These are phyloP conservation scores for Boletus patriciae DNA, from an alignment of 768 basidiomycete species.

Conservation along the genomic window DNA sequence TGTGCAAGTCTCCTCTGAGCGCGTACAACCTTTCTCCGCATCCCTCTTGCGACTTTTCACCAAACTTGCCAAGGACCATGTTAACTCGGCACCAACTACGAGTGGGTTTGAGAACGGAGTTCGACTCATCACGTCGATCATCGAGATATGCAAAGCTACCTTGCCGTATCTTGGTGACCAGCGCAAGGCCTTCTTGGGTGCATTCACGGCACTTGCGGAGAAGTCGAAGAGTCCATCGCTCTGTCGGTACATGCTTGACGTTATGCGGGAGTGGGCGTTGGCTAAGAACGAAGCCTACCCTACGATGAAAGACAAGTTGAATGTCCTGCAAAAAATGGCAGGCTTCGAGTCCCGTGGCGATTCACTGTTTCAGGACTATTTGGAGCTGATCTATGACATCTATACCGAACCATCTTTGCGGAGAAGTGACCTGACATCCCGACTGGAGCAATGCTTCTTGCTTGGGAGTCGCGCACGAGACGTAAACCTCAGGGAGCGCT, in stretches of 20 bases:
- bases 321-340: slow-evolving; percentile 83
- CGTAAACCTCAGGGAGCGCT: slow-evolving; percentile 71
- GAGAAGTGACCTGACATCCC: slow-evolving; percentile 89
- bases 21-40: slow-evolving; percentile 76
- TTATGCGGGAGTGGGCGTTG: slow-evolving; percentile 88
- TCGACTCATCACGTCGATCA: slow-evolving; percentile 68
- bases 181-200: slow-evolving; percentile 74
- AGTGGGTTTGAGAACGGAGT: slow-evolving; percentile 59
- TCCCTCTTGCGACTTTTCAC: slow-evolving; percentile 81
- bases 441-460: slow-evolving; percentile 90
- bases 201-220: slow-evolving; percentile 79
- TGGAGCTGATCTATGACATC: slow-evolving; percentile 90
- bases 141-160: slow-evolving; percentile 82
- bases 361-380: slow-evolving; percentile 75
- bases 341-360: slow-evolving; percentile 79
- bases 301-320: slow-evolving; percentile 94
- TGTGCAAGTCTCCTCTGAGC: slow-evolving; percentile 75
- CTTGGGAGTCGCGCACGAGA: slow-evolving; percentile 88
- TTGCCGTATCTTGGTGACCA: slow-evolving; percentile 86
- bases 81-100: slow-evolving; percentile 50
- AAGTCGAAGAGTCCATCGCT: slow-evolving; percentile 81
- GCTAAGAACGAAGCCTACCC: slow-evolving; percentile 83
- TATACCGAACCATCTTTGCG: slow-evolving; percentile 85
- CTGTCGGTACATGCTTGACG: slow-evolving; percentile 82
- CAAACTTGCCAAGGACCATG: slow-evolving; percentile 86